phyloP scores from a whole-genome alignment of 805 yeast genomes.

The Metahyphopichia silvanorum region DNA sequence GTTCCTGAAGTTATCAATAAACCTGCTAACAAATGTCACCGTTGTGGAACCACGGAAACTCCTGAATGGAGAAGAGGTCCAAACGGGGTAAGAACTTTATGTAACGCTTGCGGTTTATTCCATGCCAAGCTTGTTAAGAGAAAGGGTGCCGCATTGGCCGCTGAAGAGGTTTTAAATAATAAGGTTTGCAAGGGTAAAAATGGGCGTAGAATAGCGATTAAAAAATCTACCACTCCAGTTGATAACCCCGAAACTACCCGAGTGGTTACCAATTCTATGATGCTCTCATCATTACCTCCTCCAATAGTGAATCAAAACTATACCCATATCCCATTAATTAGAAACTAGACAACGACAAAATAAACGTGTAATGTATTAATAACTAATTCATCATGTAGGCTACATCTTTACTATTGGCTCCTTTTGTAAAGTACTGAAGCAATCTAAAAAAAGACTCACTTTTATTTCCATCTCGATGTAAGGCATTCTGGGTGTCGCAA shows the following conservation, averaged over 20 bases:
- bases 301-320: conserved; percentile 3
- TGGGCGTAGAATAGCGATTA: conserved; percentile 37
- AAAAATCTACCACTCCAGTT: conserved; percentile 17
- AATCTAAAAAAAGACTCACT: too few relatives aligned
- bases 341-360: too few relatives aligned
- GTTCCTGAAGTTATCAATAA: conserved; percentile 32
- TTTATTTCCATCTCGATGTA: too few relatives aligned
- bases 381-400: too few relatives aligned
- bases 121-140: conserved; percentile 49
- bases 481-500: too few relatives aligned
- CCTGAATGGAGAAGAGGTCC: conserved; percentile 47
- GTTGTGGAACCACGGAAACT: conserved; percentile 45
- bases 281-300: conserved; percentile 3
- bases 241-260: conserved; percentile 1
- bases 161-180: conserved; percentile 41
- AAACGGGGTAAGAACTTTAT: conserved; percentile 41
- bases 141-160: conserved; percentile 52
- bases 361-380: too few relatives aligned
- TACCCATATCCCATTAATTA: conserved; percentile 1
- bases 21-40: conserved; percentile 35
- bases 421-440: too few relatives aligned
- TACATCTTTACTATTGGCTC: too few relatives aligned
- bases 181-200: conserved; percentile 44
- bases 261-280: not conserved
- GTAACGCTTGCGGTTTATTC: conserved; percentile 43